These are phyloP conservation scores for Diplodia intermedia DNA, from an alignment of 2,329 filamentous ascomycete genomes.

Conservation along the genomic window DNA sequence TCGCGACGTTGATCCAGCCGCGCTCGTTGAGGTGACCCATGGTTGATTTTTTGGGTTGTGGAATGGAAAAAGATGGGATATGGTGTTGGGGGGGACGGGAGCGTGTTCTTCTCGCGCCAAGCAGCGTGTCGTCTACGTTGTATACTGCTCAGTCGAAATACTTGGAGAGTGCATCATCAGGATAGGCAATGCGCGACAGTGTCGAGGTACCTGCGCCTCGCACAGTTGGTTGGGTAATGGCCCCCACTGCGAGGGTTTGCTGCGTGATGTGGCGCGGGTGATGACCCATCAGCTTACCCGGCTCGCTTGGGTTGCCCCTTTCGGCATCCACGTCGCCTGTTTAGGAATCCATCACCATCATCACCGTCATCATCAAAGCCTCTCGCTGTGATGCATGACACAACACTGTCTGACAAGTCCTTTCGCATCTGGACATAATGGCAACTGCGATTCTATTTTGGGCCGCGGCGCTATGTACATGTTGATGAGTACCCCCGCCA, in stretches of 20 bases:
- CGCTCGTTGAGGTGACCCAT: conserved; percentile 19
- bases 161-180: no score
- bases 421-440: no score
- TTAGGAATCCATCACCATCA: not conserved
- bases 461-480: no score
- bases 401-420: not conserved
- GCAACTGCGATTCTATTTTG: not conserved
- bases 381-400: no score
- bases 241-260: not conserved
- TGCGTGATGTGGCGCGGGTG: conserved; percentile 1
- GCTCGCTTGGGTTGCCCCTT: not conserved
- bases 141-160: not conserved
- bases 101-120: not conserved
- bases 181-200: not conserved
- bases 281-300: conserved; percentile 20
- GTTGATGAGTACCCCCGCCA: no score
- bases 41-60: no score
- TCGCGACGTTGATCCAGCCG: conserved; percentile 20
- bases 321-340: not conserved
- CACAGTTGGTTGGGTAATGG: not conserved
- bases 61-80: no score
- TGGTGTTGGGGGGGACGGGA: not conserved
- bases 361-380: no score
- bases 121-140: conserved; percentile 6
- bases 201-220: no score